A percentile compares a stretch with the other conserved stretches of the same genome.
phyloP scores from a whole-genome alignment of 2,329 filamentous ascomycete species.

The Thielaviopsis ethacetica region DNA sequence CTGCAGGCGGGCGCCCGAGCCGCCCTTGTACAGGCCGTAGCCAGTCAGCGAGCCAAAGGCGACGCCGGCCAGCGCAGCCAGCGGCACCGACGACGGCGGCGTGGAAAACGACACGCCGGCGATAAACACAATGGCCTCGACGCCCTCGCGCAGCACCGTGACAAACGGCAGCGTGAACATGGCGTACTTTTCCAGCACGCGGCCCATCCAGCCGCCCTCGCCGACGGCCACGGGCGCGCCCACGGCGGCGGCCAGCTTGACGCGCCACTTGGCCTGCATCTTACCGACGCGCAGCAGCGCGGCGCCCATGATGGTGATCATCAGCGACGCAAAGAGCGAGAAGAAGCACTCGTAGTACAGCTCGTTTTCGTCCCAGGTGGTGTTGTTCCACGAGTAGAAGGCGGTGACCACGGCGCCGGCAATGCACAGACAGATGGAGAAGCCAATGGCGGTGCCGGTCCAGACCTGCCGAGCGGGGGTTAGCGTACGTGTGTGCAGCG shows the following conservation, averaged over 20 bases:
- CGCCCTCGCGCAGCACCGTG: slow-evolving; percentile 71
- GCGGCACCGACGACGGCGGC: slow-evolving; percentile 59
- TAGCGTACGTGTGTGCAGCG: too few species aligned
- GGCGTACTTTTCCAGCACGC: slow-evolving; percentile 58
- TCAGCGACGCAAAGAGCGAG: slow-evolving; percentile 54
- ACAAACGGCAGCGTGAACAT: slow-evolving; percentile 80
- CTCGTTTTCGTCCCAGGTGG: slow-evolving; percentile 52
- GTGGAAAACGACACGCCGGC: slow-evolving; percentile 66
- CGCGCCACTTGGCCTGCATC: slow-evolving; percentile 74
- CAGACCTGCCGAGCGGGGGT: slow-evolving; percentile 45
- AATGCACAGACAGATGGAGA: slow-evolving; percentile 48
- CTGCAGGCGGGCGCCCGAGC: slow-evolving; percentile 34
- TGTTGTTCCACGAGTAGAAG: slow-evolving; percentile 37
- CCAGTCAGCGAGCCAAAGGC: slow-evolving; percentile 50
- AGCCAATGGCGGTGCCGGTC: slow-evolving; percentile 45
- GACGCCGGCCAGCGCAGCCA: slow-evolving; percentile 60
- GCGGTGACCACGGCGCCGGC: slow-evolving; percentile 53
- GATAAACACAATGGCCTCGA: slow-evolving; percentile 76
- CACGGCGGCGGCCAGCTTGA: slow-evolving; percentile 59
- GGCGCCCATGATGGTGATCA: slow-evolving; percentile 69
- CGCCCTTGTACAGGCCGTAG: slow-evolving; percentile 55
- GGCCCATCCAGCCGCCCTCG: slow-evolving; percentile 38
- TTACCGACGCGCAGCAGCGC: slow-evolving; percentile 69
- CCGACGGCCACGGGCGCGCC: slow-evolving; percentile 33
- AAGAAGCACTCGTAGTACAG: slow-evolving; percentile 73